Evolutionary conservation across 306 rosid species (phyloP).

Genomic region (Malus sylvestris): DNA sequence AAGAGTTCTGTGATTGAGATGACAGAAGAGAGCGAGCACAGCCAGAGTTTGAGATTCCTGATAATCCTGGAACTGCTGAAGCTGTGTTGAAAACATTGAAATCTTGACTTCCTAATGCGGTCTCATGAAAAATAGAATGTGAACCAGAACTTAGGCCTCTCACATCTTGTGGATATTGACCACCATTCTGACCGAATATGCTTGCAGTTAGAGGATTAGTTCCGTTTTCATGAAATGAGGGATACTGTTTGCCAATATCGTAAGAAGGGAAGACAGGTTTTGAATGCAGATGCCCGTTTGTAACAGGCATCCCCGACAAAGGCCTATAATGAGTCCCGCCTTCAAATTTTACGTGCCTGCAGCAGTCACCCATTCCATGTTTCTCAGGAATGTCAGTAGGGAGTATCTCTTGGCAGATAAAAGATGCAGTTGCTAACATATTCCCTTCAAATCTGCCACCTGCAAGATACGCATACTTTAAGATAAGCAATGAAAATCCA

Average conservation of each 20-base stretch:
- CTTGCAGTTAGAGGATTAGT: conserved; percentile 33
- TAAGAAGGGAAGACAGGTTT: conserved; percentile 35
- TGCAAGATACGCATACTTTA: conserved; percentile 29
- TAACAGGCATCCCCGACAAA: conserved; percentile 32
- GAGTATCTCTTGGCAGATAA: conserved; percentile 60
- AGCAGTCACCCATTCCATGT: conserved; percentile 40
- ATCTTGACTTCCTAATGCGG: conserved; percentile 47
- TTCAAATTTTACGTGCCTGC: conserved; percentile 46
- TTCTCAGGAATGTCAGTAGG: conserved; percentile 41
- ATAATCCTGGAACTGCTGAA: conserved; percentile 43
- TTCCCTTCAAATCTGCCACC: conserved; percentile 49
- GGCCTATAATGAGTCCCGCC: conserved; percentile 25
- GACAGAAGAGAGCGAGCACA: conserved; percentile 99
- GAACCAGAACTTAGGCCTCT: conserved; percentile 25
- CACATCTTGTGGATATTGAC: conserved; percentile 29
- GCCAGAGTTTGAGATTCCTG: conserved; percentile 56
- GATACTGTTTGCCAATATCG: conserved; percentile 38
- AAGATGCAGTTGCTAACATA: conserved; percentile 39
- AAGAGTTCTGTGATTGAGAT: conserved; percentile 69
- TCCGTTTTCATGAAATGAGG: conserved; percentile 43
- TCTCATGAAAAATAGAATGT: conserved; percentile 29
- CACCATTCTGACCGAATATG: conserved; percentile 35
- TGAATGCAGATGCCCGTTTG: conserved; percentile 37
- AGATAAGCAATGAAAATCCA: neutral
- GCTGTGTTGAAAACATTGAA: conserved; percentile 45